A percentile compares a stretch with the other conserved stretches of the same genome.
These are phyloP conservation scores for Trichodelitschia bisporula DNA, from an alignment of 495 filamentous ascomycete genomes.

Conservation along the genomic window DNA sequence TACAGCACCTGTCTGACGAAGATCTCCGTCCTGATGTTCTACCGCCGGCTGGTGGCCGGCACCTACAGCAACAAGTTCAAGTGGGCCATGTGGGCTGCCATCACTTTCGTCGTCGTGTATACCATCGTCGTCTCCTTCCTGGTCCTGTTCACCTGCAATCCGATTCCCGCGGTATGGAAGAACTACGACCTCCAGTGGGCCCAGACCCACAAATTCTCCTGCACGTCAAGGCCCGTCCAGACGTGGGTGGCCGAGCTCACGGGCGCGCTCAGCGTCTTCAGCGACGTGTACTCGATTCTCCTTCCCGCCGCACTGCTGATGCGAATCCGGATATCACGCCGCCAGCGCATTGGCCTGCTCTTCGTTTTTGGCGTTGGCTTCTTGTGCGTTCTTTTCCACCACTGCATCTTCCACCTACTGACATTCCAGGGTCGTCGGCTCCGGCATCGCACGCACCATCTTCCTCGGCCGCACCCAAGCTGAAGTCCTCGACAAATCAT, in stretches of 20 bases:
- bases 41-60: background rate
- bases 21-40: background rate
- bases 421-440: background rate
- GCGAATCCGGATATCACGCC: background rate
- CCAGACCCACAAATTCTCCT: background rate
- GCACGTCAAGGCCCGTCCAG: background rate
- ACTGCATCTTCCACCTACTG: background rate
- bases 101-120: background rate
- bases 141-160: background rate
- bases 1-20: background rate
- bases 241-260: background rate
- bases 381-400: background rate
- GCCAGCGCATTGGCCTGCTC: background rate
- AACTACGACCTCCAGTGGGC: background rate
- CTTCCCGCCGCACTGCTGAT: background rate
- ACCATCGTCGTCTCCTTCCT: background rate
- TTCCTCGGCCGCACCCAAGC: background rate
- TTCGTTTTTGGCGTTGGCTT: background rate
- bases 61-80: background rate
- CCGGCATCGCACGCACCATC: background rate
- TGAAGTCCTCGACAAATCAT: no score
- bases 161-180: background rate
- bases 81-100: background rate
- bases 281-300: background rate
- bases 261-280: background rate